phyloP scores from a whole-genome alignment of 768 basidiomycete species.

The Pisolithus albus region DNA sequence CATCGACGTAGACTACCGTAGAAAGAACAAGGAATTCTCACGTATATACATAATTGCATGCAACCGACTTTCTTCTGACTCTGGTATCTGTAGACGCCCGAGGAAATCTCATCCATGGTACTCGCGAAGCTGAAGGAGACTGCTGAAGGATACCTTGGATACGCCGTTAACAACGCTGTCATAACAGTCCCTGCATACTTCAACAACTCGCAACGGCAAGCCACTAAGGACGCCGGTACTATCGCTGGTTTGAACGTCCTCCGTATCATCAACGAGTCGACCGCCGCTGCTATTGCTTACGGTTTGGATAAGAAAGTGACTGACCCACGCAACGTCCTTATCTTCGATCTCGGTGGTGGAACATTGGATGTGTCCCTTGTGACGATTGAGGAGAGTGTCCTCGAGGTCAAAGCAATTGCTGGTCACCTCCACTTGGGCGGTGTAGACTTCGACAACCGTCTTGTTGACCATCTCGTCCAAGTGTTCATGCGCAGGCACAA shows the following conservation, averaged over 20 bases:
- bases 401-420: constrained; percentile 51
- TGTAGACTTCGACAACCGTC: constrained; percentile 77
- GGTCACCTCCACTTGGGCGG: constrained; percentile 53
- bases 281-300: constrained; percentile 44
- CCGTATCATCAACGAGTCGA: constrained; percentile 45
- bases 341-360: constrained; percentile 37
- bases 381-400: constrained; percentile 47
- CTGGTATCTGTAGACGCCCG: constrained; percentile 63
- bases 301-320: constrained; percentile 37
- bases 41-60: not conserved
- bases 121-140: constrained; percentile 21
- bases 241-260: constrained; percentile 41
- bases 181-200: constrained; percentile 84
- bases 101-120: constrained; percentile 23
- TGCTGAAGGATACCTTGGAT: constrained; percentile 62
- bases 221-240: constrained; percentile 40
- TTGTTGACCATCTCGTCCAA: constrained; percentile 56
- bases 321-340: constrained; percentile 64
- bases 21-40: not conserved
- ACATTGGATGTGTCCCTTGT: constrained; percentile 97
- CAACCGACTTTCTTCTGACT: constrained; percentile 39
- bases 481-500: constrained; percentile 58
- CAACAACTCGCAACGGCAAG: constrained; percentile 42
- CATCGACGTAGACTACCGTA: not conserved
- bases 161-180: constrained; percentile 57